Base-by-base conservation (phyloP, 345 rosid genomes). In the Citrus trifoliata region DNA sequence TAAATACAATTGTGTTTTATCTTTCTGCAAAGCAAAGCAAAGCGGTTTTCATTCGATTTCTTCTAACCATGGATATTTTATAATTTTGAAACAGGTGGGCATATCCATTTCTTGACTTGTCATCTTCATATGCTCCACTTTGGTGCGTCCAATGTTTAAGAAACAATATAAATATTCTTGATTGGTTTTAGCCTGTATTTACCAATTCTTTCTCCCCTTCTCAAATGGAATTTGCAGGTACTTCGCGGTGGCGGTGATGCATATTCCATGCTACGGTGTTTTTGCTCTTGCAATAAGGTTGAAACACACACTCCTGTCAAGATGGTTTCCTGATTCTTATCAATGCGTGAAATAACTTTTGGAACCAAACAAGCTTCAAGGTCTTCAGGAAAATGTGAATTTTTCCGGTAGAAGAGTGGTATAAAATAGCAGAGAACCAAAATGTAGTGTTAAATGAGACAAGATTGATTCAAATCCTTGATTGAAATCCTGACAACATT, bases 91-190 rank as follows among this genome's bases (percentile, higher is more conserved):
- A 85, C 88, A 94, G 99, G 99, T 97, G 98, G 98, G 98, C 98
- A 25, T 97, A 94, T 78, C 98, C 98, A 64, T 97, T 97, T 78
- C 90, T 97, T 28, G 99, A 97, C 85, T 71, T 97, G 81, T 92
- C 97, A 77, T 94, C 99, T 66, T 82, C 87, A 58, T 89, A 85
- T 84, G 93, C 97, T 80, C 98, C 98, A 55, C 69, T 97, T 62
- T 94, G 98, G 99, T 96, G 88, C 66, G 76, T 46, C 56, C 76
- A 72, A 25, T 25, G 53, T n/a, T 38, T 9, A 7, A 38, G 9
- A 38, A 38, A 38, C 9, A 37, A 37, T 37, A 37, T 7, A 37
- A 6, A 6, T 37, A 14, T 22, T 10, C 13, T 40, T 10, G 13
- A 30, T 71, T 4, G 46, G 5, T 71, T 48, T 51, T 21, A 30